Conservation (phyloP, 176 grass and related monocot species). For the Poa pratensis region DNA sequence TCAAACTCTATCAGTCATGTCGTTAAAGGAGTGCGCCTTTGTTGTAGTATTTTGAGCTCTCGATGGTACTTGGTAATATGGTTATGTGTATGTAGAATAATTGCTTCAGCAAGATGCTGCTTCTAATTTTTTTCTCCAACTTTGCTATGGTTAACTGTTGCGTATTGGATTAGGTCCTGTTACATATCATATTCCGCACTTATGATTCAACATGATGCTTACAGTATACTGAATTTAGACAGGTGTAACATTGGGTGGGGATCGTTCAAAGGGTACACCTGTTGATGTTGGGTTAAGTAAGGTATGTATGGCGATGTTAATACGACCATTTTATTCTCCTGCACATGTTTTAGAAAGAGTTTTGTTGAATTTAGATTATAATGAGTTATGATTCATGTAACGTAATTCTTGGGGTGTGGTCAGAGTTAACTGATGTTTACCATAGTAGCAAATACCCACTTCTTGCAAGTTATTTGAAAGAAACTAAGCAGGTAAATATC, state of each 20-base stretch:
- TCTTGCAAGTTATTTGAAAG: slow-evolving; percentile 5
- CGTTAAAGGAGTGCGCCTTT: not conserved
- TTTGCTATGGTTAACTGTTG: not conserved
- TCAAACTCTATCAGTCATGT: not conserved
- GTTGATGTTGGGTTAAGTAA: slow-evolving; percentile 98
- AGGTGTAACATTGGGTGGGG: slow-evolving; percentile 87
- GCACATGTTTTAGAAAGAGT: slow-evolving; percentile 7
- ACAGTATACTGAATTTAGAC: slow-evolving; percentile 41
- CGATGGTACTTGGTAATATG: not conserved
- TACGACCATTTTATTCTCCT: not conserved
- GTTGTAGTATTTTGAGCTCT: not conserved
- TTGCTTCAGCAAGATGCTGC: not conserved
- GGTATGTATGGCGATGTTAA: slow-evolving; percentile 51
- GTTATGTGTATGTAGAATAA: slow-evolving; percentile 2
- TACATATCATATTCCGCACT: not conserved
- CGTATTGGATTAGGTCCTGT: slow-evolving; percentile 10
- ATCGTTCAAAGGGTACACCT: slow-evolving; percentile 71
- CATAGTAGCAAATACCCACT: not conserved
- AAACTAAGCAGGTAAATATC: not conserved
- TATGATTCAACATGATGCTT: slow-evolving; percentile 46
- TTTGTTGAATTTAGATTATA: slow-evolving; percentile 13
- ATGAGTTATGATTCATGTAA: not conserved
- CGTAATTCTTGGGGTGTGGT: not conserved
- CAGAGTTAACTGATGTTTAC: slow-evolving; percentile 1
- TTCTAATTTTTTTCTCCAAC: slow-evolving; percentile 5